Conservation (phyloP, 805 yeast genomes). For the Saturnispora halmiae region DNA sequence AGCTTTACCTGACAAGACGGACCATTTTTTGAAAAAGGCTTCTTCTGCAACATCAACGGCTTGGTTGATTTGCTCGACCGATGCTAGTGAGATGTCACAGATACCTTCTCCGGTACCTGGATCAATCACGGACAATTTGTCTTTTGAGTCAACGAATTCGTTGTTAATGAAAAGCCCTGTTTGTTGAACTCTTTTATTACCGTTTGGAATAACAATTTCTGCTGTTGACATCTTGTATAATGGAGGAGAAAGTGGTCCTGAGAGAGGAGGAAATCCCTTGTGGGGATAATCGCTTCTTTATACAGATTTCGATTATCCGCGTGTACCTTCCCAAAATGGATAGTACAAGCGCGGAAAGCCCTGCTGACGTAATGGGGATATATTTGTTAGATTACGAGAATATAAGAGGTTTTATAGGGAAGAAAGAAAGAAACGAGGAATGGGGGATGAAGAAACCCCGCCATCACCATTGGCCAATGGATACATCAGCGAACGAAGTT, state of each 20-base stretch:
- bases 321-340: neutral
- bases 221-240: neutral
- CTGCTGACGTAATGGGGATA: neutral
- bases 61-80: constrained; percentile 40
- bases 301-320: neutral
- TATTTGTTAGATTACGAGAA: neutral
- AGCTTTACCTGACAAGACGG: constrained; percentile 35
- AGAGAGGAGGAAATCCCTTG: too few relatives aligned
- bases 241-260: neutral
- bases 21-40: constrained; percentile 43
- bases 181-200: constrained; percentile 52
- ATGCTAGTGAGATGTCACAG: constrained; percentile 43
- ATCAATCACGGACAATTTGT: constrained; percentile 45
- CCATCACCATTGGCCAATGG: constrained; percentile 1
- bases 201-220: constrained; percentile 38
- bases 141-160: constrained; percentile 49
- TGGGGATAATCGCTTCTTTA: too few relatives aligned
- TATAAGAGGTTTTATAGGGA: too few relatives aligned
- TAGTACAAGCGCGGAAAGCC: neutral
- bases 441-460: constrained; percentile 1
- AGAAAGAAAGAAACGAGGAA: too few relatives aligned
- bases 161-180: constrained; percentile 85
- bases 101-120: constrained; percentile 48
- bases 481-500: neutral
- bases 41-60: constrained; percentile 46